These are phyloP conservation scores for Austroboletus novae-zelandiae DNA, from an alignment of 1,284 basidiomycete species.

Conservation along the genomic window DNA sequence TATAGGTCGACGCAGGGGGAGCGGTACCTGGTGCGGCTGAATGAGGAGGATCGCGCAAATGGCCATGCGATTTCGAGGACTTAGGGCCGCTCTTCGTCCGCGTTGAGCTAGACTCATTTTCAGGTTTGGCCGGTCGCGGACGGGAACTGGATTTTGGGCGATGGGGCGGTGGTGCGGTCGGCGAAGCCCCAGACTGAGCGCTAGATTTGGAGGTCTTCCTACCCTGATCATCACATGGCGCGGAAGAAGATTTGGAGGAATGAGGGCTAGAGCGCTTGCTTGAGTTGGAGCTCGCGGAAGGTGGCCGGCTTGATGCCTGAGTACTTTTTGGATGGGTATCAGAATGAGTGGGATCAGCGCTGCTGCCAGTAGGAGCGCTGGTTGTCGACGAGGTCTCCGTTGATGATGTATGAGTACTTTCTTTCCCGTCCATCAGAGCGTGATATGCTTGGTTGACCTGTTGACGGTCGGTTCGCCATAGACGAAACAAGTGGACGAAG, in stretches of 20 bases:
- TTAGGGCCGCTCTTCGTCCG: conserved; percentile 16
- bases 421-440: conserved; percentile 74
- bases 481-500: background rate
- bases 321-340: conserved; percentile 21
- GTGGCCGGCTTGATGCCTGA: conserved; percentile 30
- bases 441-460: conserved; percentile 44
- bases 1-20: conserved; percentile 9
- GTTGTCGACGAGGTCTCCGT: conserved; percentile 28
- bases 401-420: conserved; percentile 42
- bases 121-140: conserved; percentile 11
- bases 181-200: conserved; percentile 9
- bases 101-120: conserved; percentile 13
- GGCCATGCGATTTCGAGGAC: conserved; percentile 23
- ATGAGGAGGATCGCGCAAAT: conserved; percentile 19
- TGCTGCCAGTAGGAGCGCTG: conserved; percentile 15
- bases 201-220: conserved; percentile 10
- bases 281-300: conserved; percentile 29
- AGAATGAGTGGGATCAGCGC: conserved; percentile 21
- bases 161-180: conserved; percentile 9
- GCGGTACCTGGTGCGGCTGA: conserved; percentile 9
- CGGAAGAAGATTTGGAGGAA: conserved; percentile 9
- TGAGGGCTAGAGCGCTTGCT: conserved; percentile 22
- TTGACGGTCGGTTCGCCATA: conserved; percentile 21
- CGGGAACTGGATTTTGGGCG: conserved; percentile 13
- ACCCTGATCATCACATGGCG: conserved; percentile 12